Percentiles rank a stretch among this genome's conserved stretches.
Conservation (phyloP, 352 stramenopile species). For the Pythium biforme region DNA sequence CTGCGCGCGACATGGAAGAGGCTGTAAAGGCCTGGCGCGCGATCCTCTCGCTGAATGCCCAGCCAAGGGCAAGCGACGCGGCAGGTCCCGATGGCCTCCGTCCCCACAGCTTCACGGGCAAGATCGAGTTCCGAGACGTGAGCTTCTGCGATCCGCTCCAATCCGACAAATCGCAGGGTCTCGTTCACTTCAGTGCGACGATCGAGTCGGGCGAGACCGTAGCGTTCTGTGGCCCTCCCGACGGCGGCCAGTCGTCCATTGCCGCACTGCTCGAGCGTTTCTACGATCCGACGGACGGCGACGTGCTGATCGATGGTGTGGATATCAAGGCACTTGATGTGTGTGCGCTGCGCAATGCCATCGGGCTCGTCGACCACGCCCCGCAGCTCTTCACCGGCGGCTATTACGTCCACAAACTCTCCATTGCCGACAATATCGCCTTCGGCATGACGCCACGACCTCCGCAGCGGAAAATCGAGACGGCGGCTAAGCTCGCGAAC, state of each 20-base stretch:
- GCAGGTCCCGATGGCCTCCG: neutral
- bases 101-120: neutral
- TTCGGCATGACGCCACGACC: neutral
- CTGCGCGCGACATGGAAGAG: too few species aligned
- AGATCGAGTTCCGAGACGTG: neutral
- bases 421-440: neutral
- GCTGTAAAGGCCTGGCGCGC: too few species aligned
- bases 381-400: neutral
- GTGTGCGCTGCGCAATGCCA: neutral
- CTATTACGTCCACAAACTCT: neutral
- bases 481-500: neutral
- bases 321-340: neutral
- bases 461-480: neutral
- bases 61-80: neutral
- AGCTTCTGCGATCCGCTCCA: neutral
- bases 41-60: too few species aligned
- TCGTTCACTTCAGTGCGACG: conserved; percentile 1
- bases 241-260: neutral
- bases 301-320: neutral
- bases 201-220: neutral
- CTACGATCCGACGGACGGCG: neutral
- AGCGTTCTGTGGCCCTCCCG: neutral
- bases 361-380: neutral
- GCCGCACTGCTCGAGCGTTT: neutral
- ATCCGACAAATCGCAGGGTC: neutral